These are phyloP conservation scores for Smittium culicis DNA, from an alignment of 371 early-diverging fungal species.

Conservation along the genomic window DNA sequence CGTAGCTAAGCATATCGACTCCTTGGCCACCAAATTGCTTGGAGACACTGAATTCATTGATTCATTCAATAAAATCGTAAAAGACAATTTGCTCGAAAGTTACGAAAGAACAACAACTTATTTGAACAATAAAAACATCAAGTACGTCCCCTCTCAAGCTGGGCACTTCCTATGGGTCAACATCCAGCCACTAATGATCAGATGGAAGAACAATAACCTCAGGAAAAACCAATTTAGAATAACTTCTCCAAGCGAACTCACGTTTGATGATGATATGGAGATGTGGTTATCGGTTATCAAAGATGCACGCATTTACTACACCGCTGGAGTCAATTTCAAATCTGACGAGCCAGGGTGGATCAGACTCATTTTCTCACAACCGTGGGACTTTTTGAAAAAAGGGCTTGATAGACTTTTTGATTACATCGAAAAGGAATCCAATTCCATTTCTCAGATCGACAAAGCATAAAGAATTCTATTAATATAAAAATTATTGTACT, in stretches of 20 bases:
- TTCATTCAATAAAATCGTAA: conserved; percentile 39
- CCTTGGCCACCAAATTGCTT: conserved; percentile 39
- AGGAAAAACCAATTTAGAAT: conserved; percentile 15
- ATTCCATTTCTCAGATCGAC: too few species aligned
- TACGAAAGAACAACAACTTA: conserved; percentile 32
- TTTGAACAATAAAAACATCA: conserved; percentile 34
- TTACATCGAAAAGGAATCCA: background rate
- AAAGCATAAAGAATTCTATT: too few species aligned
- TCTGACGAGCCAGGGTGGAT: conserved; percentile 44
- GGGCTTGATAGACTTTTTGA: conserved; percentile 34
- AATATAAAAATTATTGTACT: too few species aligned
- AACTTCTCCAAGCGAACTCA: background rate
- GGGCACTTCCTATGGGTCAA: conserved; percentile 56
- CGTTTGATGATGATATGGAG: conserved; percentile 27
- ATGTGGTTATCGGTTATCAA: conserved; percentile 30
- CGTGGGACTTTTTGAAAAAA: conserved; percentile 28
- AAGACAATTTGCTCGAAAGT: conserved; percentile 35
- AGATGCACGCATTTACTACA: conserved; percentile 40
- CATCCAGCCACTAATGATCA: conserved; percentile 20
- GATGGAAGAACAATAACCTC: conserved; percentile 17
- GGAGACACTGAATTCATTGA: conserved; percentile 43
- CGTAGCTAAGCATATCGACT: conserved; percentile 39
- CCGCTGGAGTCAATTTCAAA: conserved; percentile 48
- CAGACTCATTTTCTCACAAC: conserved; percentile 42
- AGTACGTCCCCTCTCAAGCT: conserved; percentile 40